Base-by-base conservation (phyloP, 495 filamentous ascomycete genomes). In the Aspergillus sclerotioniger region DNA sequence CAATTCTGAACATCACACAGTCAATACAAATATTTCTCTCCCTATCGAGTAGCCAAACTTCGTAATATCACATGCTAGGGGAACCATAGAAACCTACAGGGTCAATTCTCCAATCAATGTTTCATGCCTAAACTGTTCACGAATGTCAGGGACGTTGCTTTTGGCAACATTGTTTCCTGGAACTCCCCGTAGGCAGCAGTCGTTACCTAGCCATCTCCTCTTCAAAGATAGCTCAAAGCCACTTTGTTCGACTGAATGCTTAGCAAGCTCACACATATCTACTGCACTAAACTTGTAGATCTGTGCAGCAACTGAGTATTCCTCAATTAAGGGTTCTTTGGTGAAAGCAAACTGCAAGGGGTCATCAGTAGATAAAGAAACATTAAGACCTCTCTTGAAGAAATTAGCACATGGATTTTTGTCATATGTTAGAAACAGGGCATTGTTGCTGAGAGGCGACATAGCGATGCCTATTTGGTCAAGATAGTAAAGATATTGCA, bases 381-480 rank as follows among this genome's bases (percentile, higher is more conserved):
- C 92, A 71, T 98, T 98, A 50, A 98, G 73, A 1, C 94, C 94
- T 37, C 92, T 86, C 67, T 88, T 90, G 75, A 98, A 98, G 72
- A 98, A 98, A 67, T 87, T 89, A 53, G 91, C 82, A 72, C 95
- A 98, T 0, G 94, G 94, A 66, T 98, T 98, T 56, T 96, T 86
- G 70, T 98, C 94, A 68, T 98, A 98, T 17, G 94, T 92, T 39
- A 98, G 78, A 75, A 98, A 98, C 29, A 98, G 73, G 0, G 94
- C 94, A 64, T 98, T 98, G 79, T 98, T 98, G 69, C 91, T 96
- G 31, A 98, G 84, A 25, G 94, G 94, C 9, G 94, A 98, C 94
- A 98, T 98, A 54, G 94, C 94, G 66, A 98, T 94, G 54, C 94
- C 94, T 60, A 98, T 97, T 67, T 96, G 92, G 64, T 98, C 92